Conservation (phyloP, 78 protist species). For the Dictyostelium firmibasis region DNA sequence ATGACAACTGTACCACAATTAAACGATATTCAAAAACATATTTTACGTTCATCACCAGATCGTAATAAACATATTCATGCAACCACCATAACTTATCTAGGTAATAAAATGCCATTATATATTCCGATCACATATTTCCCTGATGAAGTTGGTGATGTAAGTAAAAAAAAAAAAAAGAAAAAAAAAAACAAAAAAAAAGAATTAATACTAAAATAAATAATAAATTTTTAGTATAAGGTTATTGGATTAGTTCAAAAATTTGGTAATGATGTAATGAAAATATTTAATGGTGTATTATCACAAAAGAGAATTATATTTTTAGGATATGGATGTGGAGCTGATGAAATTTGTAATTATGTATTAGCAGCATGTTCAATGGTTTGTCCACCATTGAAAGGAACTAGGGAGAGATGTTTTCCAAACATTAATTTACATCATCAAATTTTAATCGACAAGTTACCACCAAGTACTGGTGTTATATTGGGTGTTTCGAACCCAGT, state of each 20-base stretch:
- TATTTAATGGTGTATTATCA: conserved; percentile 88
- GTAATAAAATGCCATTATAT: conserved; percentile 75
- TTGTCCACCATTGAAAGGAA: conserved; percentile 85
- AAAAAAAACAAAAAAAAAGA: background rate
- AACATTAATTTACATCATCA: conserved; percentile 85
- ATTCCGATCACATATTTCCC: conserved; percentile 82
- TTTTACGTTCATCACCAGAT: conserved; percentile 74
- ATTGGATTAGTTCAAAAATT: conserved; percentile 84
- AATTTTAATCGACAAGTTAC: conserved; percentile 25
- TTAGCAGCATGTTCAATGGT: conserved; percentile 84
- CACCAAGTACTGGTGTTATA: conserved; percentile 75
- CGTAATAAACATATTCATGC: conserved; percentile 73
- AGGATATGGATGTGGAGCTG: conserved; percentile 84
- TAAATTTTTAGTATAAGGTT: conserved; percentile 22
- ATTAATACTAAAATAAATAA: background rate
- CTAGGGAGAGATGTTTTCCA: conserved; percentile 82
- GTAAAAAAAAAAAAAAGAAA: background rate
- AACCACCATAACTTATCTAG: conserved; percentile 51
- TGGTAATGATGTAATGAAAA: conserved; percentile 78
- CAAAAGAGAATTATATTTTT: conserved; percentile 88
- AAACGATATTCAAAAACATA: conserved; percentile 70
- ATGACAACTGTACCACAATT: conserved; percentile 75
- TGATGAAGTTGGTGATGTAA: conserved; percentile 87
- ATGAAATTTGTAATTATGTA: conserved; percentile 79
- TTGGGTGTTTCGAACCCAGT: conserved; percentile 91